Evolutionary conservation across 352 stramenopile genomes (phyloP).

Genomic region (Phytophthora syringae): DNA sequence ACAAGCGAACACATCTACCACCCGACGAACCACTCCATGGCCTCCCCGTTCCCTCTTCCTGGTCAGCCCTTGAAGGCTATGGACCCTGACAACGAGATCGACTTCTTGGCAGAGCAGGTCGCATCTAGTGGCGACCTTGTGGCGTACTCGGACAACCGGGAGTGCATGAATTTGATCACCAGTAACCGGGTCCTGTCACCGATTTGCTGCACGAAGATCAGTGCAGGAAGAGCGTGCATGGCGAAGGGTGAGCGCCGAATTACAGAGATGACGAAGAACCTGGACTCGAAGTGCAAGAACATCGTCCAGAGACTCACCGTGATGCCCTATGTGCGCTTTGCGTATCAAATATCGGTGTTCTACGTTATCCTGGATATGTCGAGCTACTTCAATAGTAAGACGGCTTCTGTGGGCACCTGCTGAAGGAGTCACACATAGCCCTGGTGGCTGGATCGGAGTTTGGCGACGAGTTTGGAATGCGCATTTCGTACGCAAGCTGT

Average conservation of each 20-base stretch:
- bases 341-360: no score
- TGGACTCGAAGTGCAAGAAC: no score
- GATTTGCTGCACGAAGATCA: no score
- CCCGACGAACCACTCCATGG: slow-evolving; percentile 82
- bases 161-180: slow-evolving; percentile 86
- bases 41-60: slow-evolving; percentile 72
- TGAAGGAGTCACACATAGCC: slow-evolving; percentile 92
- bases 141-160: slow-evolving; percentile 84
- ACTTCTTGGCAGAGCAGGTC: slow-evolving; percentile 50
- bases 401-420: slow-evolving; percentile 91
- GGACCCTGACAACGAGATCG: slow-evolving; percentile 40
- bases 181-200: no score
- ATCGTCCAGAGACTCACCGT: no score
- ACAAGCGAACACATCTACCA: slow-evolving; percentile 86
- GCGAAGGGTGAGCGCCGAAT: no score
- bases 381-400: slow-evolving; percentile 70
- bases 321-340: no score
- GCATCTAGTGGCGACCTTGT: slow-evolving; percentile 57
- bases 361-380: slow-evolving; percentile 95
- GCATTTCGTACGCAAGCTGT: slow-evolving; percentile 96
- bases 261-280: no score
- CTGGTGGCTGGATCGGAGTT: slow-evolving; percentile 96
- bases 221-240: no score
- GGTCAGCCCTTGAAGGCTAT: slow-evolving; percentile 38
- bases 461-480: slow-evolving; percentile 90